Conservation (phyloP, 192 early-diverging fungal genomes). For the Spinellus fusiger region DNA sequence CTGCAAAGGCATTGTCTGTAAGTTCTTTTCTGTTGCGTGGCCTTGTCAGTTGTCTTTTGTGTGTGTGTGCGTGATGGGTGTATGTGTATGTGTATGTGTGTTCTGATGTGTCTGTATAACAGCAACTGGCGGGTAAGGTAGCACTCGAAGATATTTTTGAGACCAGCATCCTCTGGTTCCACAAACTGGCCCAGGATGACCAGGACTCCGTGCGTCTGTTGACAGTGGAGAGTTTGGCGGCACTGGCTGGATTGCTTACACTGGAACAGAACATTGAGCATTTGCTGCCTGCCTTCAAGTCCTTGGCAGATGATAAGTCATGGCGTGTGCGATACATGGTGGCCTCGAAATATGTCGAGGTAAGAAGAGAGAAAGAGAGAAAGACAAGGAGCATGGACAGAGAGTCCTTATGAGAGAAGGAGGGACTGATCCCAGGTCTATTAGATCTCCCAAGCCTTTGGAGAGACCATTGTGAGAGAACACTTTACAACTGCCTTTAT, state of each 20-base stretch:
- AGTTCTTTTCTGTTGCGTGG: too few species aligned
- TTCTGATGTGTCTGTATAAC: too few species aligned
- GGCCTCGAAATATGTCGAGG: constrained; percentile 95
- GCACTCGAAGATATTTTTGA: constrained; percentile 72
- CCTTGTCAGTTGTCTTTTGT: too few species aligned
- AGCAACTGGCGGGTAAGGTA: constrained; percentile 68
- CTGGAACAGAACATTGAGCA: constrained; percentile 73
- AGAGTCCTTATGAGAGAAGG: too few species aligned
- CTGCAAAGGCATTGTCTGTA: constrained; percentile 78
- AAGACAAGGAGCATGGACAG: not conserved
- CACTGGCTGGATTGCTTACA: constrained; percentile 77
- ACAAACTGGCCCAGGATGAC: constrained; percentile 73
- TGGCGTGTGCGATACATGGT: constrained; percentile 99
- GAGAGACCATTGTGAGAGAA: constrained; percentile 71
- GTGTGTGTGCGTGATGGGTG: too few species aligned
- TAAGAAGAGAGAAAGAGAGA: constrained; percentile 28
- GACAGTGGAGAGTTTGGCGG: constrained; percentile 86
- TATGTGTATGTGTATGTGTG: too few species aligned
- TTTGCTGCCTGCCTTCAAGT: constrained; percentile 67
- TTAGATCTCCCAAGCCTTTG: constrained; percentile 78
- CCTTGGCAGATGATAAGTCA: constrained; percentile 84
- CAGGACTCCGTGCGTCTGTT: constrained; percentile 97
- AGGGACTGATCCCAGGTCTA: too few species aligned
- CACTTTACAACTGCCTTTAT: constrained; percentile 86
- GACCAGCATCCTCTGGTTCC: constrained; percentile 86